Evolutionary conservation across 139 green algal species (phyloP).

Genomic region (Volvox africanus): DNA sequence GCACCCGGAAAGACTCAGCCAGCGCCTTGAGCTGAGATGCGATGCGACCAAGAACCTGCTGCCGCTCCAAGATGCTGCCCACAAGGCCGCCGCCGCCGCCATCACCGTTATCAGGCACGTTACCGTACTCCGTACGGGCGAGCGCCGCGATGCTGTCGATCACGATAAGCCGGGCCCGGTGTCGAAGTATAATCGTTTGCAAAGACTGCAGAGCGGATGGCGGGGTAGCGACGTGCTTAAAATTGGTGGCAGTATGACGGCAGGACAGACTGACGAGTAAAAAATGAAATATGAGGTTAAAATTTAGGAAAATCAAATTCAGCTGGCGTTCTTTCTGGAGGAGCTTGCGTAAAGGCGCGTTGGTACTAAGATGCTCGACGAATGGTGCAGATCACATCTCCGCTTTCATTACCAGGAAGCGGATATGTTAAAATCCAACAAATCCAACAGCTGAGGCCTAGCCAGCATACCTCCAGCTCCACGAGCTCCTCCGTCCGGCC

Average conservation of each 20-base stretch:
- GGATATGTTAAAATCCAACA: no score
- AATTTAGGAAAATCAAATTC: no score
- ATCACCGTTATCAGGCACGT: not conserved
- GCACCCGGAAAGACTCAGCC: constrained; percentile 74
- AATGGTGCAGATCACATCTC: no score
- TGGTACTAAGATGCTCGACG: not conserved
- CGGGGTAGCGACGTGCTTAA: no score
- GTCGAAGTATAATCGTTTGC: constrained; percentile 15
- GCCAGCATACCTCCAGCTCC: not conserved
- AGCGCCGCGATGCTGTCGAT: constrained; percentile 88
- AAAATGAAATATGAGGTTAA: no score
- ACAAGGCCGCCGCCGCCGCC: constrained; percentile 1
- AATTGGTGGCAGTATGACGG: no score
- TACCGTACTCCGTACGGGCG: constrained; percentile 58
- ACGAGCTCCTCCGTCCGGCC: constrained; percentile 49
- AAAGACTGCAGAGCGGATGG: constrained; percentile 6
- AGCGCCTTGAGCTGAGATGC: constrained; percentile 81
- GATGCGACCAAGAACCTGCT: constrained; percentile 74
- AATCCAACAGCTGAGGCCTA: no score
- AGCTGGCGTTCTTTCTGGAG: no score
- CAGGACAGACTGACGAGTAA: no score
- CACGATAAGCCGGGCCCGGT: constrained; percentile 72
- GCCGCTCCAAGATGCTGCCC: constrained; percentile 55
- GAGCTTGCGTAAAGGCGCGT: not conserved
- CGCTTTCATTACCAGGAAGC: no score